phyloP scores from a whole-genome alignment of 1,284 basidiomycete genomes.

The Irpex rosettiformis region DNA sequence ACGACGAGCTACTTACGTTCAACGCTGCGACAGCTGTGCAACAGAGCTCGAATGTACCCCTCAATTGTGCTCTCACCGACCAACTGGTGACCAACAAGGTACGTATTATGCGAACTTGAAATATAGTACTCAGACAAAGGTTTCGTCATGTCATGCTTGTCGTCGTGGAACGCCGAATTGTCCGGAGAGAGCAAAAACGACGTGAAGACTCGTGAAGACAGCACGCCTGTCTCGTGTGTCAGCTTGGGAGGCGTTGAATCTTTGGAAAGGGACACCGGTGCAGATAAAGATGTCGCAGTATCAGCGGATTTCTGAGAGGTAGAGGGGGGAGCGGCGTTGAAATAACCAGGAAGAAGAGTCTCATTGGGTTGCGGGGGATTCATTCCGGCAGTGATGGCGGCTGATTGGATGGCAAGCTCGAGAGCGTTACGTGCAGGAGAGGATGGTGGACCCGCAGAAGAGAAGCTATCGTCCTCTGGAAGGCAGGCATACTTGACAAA shows the following conservation, averaged over 20 bases:
- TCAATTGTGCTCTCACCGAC: conserved; percentile 93
- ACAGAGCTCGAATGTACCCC: conserved; percentile 91
- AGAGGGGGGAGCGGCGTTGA: conserved; percentile 1
- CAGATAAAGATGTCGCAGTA: conserved; percentile 21
- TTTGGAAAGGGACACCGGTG: background rate
- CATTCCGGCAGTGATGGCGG: conserved; percentile 10
- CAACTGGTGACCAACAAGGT: conserved; percentile 92
- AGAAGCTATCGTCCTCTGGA: conserved; percentile 12
- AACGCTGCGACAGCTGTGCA: conserved; percentile 90
- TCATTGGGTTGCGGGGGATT: background rate
- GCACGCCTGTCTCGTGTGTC: conserved; percentile 28
- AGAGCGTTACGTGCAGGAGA: conserved; percentile 26
- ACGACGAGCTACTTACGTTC: conserved; percentile 61
- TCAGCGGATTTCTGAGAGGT: conserved; percentile 15
- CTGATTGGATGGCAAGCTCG: conserved; percentile 16
- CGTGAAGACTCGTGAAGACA: conserved; percentile 65
- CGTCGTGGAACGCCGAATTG: conserved; percentile 54
- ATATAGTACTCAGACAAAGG: conserved; percentile 90
- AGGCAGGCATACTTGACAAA: conserved; percentile 53
- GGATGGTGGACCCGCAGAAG: conserved; percentile 8
- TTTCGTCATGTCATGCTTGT: conserved; percentile 70
- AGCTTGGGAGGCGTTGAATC: conserved; percentile 6
- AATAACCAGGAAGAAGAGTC: background rate
- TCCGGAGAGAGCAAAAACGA: conserved; percentile 73
- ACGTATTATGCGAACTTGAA: conserved; percentile 96